Percentiles rank a stretch among this genome's conserved stretches.
These are phyloP conservation scores for Debaryomyces hansenii DNA, from an alignment of 805 yeast genomes.

Conservation along the genomic window DNA sequence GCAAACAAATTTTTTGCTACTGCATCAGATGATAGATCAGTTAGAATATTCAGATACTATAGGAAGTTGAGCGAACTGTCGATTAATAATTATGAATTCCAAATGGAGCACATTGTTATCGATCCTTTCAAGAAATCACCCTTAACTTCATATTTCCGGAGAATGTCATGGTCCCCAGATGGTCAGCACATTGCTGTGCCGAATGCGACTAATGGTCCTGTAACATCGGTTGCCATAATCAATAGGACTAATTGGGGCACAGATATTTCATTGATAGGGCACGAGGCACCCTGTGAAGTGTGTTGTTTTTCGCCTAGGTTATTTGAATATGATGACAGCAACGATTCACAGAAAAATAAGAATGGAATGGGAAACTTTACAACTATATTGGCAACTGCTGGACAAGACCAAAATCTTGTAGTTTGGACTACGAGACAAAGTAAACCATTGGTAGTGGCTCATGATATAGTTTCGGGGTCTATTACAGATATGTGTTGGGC, in stretches of 20 bases:
- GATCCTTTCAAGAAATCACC: slow-evolving; percentile 91
- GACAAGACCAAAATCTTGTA: slow-evolving; percentile 87
- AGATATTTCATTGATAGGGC: slow-evolving; percentile 74
- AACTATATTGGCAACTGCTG: slow-evolving; percentile 90
- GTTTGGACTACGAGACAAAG: slow-evolving; percentile 82
- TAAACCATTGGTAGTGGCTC: slow-evolving; percentile 77
- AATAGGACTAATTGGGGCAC: slow-evolving; percentile 81
- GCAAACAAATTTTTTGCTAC: slow-evolving; percentile 98
- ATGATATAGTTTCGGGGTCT: slow-evolving; percentile 71
- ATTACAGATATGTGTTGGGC: slow-evolving; percentile 91
- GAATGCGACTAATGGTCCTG: slow-evolving; percentile 82
- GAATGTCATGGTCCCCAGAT: slow-evolving; percentile 90
- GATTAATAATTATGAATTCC: slow-evolving; percentile 67
- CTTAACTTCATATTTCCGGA: slow-evolving; percentile 82
- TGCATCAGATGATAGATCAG: slow-evolving; percentile 91
- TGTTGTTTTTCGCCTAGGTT: slow-evolving; percentile 72
- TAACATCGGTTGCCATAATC: slow-evolving; percentile 68
- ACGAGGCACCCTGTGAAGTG: slow-evolving; percentile 83
- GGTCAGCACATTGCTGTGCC: slow-evolving; percentile 87
- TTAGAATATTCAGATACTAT: slow-evolving; percentile 84
- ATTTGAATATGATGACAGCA: slow-evolving; percentile 39
- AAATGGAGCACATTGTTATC: slow-evolving; percentile 77
- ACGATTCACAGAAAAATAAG: slow-evolving; percentile 17
- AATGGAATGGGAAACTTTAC: slow-evolving; percentile 41
- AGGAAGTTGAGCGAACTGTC: slow-evolving; percentile 48